These are phyloP conservation scores for Lithocarpus polystachyus DNA, from an alignment of 306 rosid species.

Conservation along the genomic window DNA sequence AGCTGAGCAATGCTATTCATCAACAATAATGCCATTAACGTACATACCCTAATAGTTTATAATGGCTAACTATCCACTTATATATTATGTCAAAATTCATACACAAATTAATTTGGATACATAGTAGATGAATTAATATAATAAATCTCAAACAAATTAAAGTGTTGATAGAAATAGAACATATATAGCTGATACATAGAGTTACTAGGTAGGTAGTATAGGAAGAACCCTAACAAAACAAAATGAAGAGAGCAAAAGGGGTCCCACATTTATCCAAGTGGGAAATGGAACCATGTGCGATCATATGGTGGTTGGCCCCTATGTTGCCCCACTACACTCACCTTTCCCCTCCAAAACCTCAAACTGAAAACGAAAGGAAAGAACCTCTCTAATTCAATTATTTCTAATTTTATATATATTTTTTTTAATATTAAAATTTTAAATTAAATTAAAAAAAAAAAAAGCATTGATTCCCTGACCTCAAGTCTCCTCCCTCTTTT, in stretches of 20 bases:
- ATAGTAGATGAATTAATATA: no score
- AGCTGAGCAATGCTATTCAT: no score
- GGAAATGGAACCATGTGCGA: slow-evolving; percentile 46
- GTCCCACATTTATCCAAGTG: slow-evolving; percentile 29
- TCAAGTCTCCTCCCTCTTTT: not conserved
- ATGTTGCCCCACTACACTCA: slow-evolving; percentile 29
- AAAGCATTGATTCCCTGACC: not conserved
- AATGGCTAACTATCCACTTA: no score
- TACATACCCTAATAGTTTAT: no score
- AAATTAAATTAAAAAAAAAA: no score
- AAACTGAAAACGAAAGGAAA: slow-evolving; percentile 22
- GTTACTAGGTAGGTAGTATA: not conserved
- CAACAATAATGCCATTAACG: no score
- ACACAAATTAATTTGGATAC: no score
- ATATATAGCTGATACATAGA: not conserved
- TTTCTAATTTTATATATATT: no score
- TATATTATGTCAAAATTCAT: no score
- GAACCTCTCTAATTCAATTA: not conserved
- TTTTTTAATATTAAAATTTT: no score
- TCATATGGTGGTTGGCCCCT: slow-evolving; percentile 44
- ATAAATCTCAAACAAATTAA: not conserved
- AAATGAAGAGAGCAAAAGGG: not conserved
- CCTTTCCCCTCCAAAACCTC: slow-evolving; percentile 31
- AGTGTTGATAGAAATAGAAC: not conserved
- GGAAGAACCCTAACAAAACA: not conserved